A percentile compares a stretch with the other conserved stretches of the same genome.
These are phyloP conservation scores for Globisporangium nodosum DNA, from an alignment of 352 stramenopile genomes.

Conservation along the genomic window DNA sequence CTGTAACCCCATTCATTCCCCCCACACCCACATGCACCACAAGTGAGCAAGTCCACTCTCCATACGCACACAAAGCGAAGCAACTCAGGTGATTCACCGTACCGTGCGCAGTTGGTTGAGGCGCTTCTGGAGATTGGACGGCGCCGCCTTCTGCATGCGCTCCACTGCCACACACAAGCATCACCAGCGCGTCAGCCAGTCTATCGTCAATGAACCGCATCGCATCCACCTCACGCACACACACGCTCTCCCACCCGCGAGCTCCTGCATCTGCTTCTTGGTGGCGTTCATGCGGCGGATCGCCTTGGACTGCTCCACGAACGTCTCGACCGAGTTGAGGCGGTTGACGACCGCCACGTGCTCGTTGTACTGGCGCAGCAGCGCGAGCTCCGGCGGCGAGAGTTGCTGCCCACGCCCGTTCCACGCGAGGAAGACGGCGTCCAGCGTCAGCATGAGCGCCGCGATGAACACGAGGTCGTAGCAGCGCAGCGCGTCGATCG, in stretches of 20 bases:
- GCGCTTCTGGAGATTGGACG: conserved; percentile 70
- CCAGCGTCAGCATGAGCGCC: conserved; percentile 40
- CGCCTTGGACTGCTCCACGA: conserved; percentile 84
- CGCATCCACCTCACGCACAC: neutral
- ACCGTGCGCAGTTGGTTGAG: conserved; percentile 70
- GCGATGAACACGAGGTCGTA: conserved; percentile 73
- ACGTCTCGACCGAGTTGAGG: conserved; percentile 86
- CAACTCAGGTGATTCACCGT: conserved; percentile 3
- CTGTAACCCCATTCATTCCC: conserved; percentile 16
- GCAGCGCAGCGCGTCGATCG: conserved; percentile 48
- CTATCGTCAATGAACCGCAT: too few relatives aligned
- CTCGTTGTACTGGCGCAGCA: conserved; percentile 67
- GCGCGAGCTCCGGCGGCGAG: conserved; percentile 43
- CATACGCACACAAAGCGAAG: neutral
- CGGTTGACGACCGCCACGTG: conserved; percentile 75
- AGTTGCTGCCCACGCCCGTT: conserved; percentile 42
- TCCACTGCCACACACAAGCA: conserved; percentile 33
- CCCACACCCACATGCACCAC: neutral
- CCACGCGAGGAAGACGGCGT: conserved; percentile 52
- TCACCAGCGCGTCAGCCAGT: neutral
- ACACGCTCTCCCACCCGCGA: conserved; percentile 37
- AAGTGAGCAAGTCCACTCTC: neutral
- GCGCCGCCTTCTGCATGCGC: conserved; percentile 55
- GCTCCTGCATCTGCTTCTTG: conserved; percentile 83
- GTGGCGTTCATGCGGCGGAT: conserved; percentile 81